A percentile compares a stretch with the other conserved stretches of the same genome.
phyloP scores from a whole-genome alignment of 129 eudicot genomes.

The Centella asiatica region DNA sequence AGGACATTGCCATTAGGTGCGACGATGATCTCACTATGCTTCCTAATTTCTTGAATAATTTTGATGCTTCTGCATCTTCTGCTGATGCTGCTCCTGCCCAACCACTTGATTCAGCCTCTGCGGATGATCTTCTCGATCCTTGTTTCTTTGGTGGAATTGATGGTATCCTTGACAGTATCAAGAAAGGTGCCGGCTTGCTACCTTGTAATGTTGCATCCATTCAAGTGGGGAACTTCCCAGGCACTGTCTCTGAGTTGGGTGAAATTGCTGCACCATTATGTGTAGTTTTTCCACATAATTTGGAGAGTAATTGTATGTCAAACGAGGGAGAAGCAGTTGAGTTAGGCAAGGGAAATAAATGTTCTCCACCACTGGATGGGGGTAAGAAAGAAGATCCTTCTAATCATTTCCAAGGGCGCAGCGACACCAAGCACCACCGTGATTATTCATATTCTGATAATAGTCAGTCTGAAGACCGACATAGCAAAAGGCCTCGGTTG shows the following conservation, averaged over 20 bases:
- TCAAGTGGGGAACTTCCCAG: no score
- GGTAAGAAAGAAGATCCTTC: neutral
- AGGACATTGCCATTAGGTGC: slow-evolving; percentile 63
- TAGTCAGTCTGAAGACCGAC: slow-evolving; percentile 18
- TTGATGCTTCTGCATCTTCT: slow-evolving; percentile 10
- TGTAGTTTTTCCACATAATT: neutral
- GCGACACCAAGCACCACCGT: neutral
- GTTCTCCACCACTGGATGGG: neutral
- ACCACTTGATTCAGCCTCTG: slow-evolving; percentile 5
- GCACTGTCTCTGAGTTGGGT: no score
- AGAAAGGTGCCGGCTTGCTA: slow-evolving; percentile 26
- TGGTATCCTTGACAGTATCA: slow-evolving; percentile 51
- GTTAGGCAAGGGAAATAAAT: neutral
- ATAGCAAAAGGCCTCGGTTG: slow-evolving; percentile 35
- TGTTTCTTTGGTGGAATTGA: slow-evolving; percentile 62
- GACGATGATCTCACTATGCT: slow-evolving; percentile 48
- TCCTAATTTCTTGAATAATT: slow-evolving; percentile 23
- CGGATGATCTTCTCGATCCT: slow-evolving; percentile 31
- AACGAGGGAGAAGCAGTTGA: neutral
- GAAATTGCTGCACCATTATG: neutral
- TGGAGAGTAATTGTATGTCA: neutral
- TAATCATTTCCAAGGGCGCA: neutral
- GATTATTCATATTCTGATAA: slow-evolving; percentile 5
- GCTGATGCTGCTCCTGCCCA: neutral
- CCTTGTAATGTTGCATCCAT: neutral